Evolutionary conservation across 352 stramenopile genomes (phyloP), one percentile per base, ranked within the genome.

Genomic region (Globisporangium paroecandrum): DNA sequence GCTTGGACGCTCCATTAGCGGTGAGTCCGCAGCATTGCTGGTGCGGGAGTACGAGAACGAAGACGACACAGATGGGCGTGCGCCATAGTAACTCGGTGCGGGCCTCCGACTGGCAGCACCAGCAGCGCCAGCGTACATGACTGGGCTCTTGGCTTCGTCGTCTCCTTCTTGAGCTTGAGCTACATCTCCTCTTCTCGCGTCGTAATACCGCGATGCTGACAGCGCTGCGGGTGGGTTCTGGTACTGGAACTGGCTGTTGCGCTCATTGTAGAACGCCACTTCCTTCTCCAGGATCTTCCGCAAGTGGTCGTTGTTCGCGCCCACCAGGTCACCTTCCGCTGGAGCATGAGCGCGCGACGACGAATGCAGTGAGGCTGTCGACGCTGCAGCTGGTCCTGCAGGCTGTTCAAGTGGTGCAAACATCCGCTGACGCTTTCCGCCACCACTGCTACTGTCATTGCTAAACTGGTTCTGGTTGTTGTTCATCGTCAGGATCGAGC

Each of bases 241-340:
- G 1, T 62, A 32, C 56, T 27, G 32, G 8, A 15, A 13, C 32
- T 47, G 56, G 8, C 36, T 36, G 36, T 10, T 49, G 36, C 63
- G 64, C 53, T 67, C 51, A 59, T 71, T 71, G 59, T 71, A 71
- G 13, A 66, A 62, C 22, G 66, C 66, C 38, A 71, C 53, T 46
- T 71, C 66, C 15, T 66, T 36, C 15, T 71, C 66, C 8, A 71
- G 51, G 25, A 71, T 71, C 25, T 57, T 66, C 38, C 59, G 66
- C 49, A 71, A 41, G 51, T 57, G 59, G 12, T 65, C 58, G 22
- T 65, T 71, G 59, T 71, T 46, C 4, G 24, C 59, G 4, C 53
- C 58, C 0, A 29, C 15, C 12, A 71, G 51, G 51, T 64, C 29
- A 32, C 29, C 29, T 10, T 34, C 32, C n/a, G 64, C 38, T 41